These are phyloP conservation scores for Penicillium chermesinum DNA, from an alignment of 495 filamentous ascomycete genomes.

Conservation along the genomic window DNA sequence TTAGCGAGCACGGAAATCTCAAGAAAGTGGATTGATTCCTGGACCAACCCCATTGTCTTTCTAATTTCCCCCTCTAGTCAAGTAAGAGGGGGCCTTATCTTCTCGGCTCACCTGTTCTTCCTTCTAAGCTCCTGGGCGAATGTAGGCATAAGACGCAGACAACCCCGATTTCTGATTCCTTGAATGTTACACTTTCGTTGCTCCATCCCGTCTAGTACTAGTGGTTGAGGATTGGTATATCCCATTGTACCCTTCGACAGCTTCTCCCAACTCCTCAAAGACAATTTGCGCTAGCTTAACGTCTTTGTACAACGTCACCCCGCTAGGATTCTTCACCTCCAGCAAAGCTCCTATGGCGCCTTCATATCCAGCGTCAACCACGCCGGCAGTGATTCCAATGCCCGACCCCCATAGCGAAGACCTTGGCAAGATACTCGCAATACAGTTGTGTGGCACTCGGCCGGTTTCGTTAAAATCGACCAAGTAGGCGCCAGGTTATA, in stretches of 20 bases:
- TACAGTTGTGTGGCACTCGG: slow-evolving; percentile 31
- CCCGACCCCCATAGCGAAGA: slow-evolving; percentile 40
- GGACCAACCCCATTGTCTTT: too few species aligned
- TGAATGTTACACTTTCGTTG: not conserved
- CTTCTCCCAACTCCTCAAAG: slow-evolving; percentile 30
- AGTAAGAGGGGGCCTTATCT: too few species aligned
- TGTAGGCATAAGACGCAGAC: too few species aligned
- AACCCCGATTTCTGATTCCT: too few species aligned
- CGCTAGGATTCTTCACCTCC: slow-evolving; percentile 34
- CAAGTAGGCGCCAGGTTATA: slow-evolving; percentile 34
- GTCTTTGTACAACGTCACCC: slow-evolving; percentile 27
- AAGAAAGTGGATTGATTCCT: too few species aligned
- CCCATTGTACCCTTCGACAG: slow-evolving; percentile 38
- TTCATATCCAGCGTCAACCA: slow-evolving; percentile 44
- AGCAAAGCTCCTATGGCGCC: slow-evolving; percentile 43
- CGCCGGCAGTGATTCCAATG: slow-evolving; percentile 32
- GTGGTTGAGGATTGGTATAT: slow-evolving; percentile 33
- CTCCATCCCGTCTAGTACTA: slow-evolving; percentile 23
- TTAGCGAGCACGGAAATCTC: too few species aligned
- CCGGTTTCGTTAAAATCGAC: slow-evolving; percentile 48
- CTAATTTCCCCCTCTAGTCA: too few species aligned
- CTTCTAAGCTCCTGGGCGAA: too few species aligned
- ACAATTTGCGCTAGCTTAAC: slow-evolving; percentile 43
- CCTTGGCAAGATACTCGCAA: slow-evolving; percentile 36
- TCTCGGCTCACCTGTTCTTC: too few species aligned